Base-by-base conservation (phyloP, 164 flowering plant species). In the Tinospora cordifolia region DNA sequence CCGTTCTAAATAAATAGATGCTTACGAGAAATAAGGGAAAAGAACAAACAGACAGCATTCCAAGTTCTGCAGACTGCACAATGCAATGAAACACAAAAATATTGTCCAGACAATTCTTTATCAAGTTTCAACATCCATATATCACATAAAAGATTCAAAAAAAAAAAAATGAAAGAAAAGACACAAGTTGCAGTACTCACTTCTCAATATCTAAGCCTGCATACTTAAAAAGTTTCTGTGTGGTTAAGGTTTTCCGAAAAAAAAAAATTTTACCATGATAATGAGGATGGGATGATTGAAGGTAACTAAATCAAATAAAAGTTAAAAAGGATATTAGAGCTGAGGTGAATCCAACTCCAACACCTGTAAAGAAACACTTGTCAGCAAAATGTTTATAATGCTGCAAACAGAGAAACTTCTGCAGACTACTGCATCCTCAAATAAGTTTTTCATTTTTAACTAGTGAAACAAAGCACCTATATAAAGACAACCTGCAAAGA, bases 1-100 rank as follows among this genome's bases (percentile, higher is more conserved):
- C 40, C 74, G 62, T 17, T 38, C 39, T n/a, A 12, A 39, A 68
- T 8, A 17, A 64, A n/a, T 40, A 67, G 51, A 68, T 46, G 51
- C 99, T 86, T 88, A 95, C 99, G 99, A 95, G 81, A 95, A 95
- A 78, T 95, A 95, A 47, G 99, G 99, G 70, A 95, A 95, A 34
- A 95, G 96, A 71, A 95, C 99, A 87, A 95, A 87, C 67, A 95
- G 89, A 74, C 99, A 95, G 84, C 99, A 87, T 80, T 92, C 99
- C 88, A 95, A 79, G 80, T 95, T 95, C 79, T 92, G 99, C 71
- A 92, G 93, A 82, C 99, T 95, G 94, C 3, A 44, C 72, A 80
- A 26, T 62, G 44, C 22, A 63, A 57, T 10, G 27, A 19, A 69
- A 77, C 36, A 39, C 13, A n/a, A 64, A 51, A 51, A 51, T 17